A percentile compares a stretch with the other conserved stretches of the same genome.
Evolutionary conservation across 306 rosid species (phyloP).

Genomic region (Carpinus fangiana): DNA sequence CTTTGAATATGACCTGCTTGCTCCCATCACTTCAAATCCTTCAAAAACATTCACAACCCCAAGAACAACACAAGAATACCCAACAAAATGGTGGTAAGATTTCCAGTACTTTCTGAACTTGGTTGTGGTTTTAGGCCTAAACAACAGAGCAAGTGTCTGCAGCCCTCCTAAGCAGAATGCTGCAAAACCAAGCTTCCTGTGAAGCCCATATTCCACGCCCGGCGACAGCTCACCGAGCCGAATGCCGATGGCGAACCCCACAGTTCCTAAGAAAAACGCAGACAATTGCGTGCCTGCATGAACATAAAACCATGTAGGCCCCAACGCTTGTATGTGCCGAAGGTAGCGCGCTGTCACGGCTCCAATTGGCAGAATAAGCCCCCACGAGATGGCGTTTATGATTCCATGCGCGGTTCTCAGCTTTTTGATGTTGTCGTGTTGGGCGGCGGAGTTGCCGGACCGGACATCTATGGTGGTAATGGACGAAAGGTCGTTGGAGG

Average conservation of each 20-base stretch:
- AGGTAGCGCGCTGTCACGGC: slow-evolving; percentile 83
- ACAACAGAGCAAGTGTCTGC: slow-evolving; percentile 74
- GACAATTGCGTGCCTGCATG: slow-evolving; percentile 73
- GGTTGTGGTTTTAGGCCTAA: slow-evolving; percentile 77
- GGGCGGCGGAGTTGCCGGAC: slow-evolving; percentile 60
- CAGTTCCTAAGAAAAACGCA: slow-evolving; percentile 62
- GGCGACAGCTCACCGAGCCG: slow-evolving; percentile 65
- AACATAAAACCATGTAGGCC: slow-evolving; percentile 85
- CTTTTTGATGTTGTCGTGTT: slow-evolving; percentile 33
- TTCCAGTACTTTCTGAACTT: slow-evolving; percentile 93
- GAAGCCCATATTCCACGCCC: slow-evolving; percentile 73
- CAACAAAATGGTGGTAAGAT: slow-evolving; percentile 89
- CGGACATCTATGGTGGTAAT: slow-evolving; percentile 62
- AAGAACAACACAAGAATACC: slow-evolving; percentile 90
- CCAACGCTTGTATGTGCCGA: slow-evolving; percentile 60
- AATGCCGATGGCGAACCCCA: slow-evolving; percentile 73
- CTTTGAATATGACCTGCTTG: slow-evolving; percentile 74
- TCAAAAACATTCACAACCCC: slow-evolving; percentile 86
- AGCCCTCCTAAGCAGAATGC: slow-evolving; percentile 68
- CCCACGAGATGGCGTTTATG: slow-evolving; percentile 81
- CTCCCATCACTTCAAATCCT: slow-evolving; percentile 90
- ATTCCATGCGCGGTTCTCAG: slow-evolving; percentile 60
- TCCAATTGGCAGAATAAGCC: slow-evolving; percentile 71
- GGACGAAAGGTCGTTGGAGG: slow-evolving; percentile 70
- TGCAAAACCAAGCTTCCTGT: slow-evolving; percentile 74